These are phyloP conservation scores for Aspergillus pseudoglaucus DNA, from an alignment of 2,329 filamentous ascomycete genomes.

Conservation along the genomic window DNA sequence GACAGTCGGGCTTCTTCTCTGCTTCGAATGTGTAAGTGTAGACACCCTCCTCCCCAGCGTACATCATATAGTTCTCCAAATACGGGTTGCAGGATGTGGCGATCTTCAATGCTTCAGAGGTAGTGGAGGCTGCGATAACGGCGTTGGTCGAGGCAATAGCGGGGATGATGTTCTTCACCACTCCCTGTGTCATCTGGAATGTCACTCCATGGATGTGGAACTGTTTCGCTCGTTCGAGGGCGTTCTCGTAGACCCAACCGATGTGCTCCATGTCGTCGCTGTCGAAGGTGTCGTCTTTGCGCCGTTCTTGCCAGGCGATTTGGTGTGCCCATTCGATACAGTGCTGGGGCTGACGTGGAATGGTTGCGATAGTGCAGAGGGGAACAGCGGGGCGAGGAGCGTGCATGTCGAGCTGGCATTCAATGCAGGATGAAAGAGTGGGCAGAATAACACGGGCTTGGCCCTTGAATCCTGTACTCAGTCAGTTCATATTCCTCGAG, in stretches of 20 bases:
- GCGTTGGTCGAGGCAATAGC: conserved; percentile 97
- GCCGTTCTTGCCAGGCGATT: conserved; percentile 89
- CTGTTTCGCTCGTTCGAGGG: conserved; percentile 70
- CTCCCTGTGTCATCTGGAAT: conserved; percentile 91
- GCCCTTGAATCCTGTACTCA: conserved; percentile 75
- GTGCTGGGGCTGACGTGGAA: conserved; percentile 93
- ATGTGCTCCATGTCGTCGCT: conserved; percentile 97
- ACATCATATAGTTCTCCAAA: conserved; percentile 98
- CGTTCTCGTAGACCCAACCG: conserved; percentile 89
- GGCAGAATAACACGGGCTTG: conserved; percentile 90
- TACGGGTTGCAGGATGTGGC: conserved; percentile 74
- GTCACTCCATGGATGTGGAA: conserved; percentile 91
- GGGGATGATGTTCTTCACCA: conserved; percentile 98
- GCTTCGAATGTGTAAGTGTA: conserved; percentile 98
- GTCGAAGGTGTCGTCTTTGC: conserved; percentile 77
- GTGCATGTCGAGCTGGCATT: conserved; percentile 98
- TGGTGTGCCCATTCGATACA: conserved; percentile 99
- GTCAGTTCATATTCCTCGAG: background rate
- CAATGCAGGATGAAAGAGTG: conserved; percentile 89
- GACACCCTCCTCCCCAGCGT: conserved; percentile 88
- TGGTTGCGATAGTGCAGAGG: conserved; percentile 91
- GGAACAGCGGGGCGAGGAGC: conserved; percentile 95
- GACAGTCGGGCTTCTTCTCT: conserved; percentile 88
- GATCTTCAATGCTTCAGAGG: conserved; percentile 95
- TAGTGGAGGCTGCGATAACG: conserved; percentile 90